Base-by-base conservation (phyloP, 495 filamentous ascomycete species). In the Filosporella fistucella region DNA sequence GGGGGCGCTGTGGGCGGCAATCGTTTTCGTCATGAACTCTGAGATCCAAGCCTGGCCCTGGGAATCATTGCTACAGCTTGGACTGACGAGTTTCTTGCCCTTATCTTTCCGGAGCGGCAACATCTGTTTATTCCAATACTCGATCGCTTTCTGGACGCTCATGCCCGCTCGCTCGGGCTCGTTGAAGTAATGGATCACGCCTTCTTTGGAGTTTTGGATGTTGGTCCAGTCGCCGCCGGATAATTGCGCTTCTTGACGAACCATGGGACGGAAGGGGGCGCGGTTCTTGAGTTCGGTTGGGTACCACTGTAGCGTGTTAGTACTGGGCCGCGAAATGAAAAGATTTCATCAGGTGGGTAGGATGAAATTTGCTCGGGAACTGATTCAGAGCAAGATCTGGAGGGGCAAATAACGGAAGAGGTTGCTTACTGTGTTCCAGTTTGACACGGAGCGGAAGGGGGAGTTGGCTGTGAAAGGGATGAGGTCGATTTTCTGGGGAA, bases 101-200 rank as follows among this genome's bases (percentile, higher is more conserved):
- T 67, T 63, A 10, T 63, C 50, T 47, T 55, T 59, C 9, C 63
- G 58, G 22, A 70, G 47, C 10, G 63, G 59, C 2, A 68, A 18
- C 46, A 68, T 62, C 44, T 70, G 57, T 2, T 52, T 40, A 20
- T 49, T 28, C 66, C 66, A 70, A 21, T 58, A 53, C n/a, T 63
- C 58, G 17, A 56, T 64, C 38, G 68, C 68, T 47, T 65, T 36
- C 51, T 63, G 61, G 0, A 67, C 51, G 5, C 49, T 52, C 14
- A 69, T 66, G 11, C 60, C 60, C 22, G 54, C 47, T 28, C 65
- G 60, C 29, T 72, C 68, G 13, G 68, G 68, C 52, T 70, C 68
- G 46, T 72, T 72, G 59, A 68, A 63, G 45, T 58, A 72, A 26
- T 64, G 66, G n/a, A 72, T 61, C 18, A 66, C 64, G 9, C 55